Evolutionary conservation across 768 basidiomycete genomes (phyloP).

Genomic region (Crepidotus variabilis): DNA sequence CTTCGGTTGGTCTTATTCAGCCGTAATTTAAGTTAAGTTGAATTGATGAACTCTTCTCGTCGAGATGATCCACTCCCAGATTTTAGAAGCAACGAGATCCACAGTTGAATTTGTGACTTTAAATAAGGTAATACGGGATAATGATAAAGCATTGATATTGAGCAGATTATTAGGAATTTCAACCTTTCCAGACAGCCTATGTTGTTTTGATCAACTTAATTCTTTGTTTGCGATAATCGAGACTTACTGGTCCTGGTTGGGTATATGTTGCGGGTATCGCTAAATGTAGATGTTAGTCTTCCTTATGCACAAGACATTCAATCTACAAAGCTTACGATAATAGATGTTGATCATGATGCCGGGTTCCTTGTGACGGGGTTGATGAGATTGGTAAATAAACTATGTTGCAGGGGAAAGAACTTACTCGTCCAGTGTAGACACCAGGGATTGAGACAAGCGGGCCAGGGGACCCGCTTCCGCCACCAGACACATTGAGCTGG

Average conservation of each 20-base stretch:
- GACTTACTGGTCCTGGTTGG: constrained; percentile 21
- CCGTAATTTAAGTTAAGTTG: too few relatives aligned
- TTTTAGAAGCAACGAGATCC: too few relatives aligned
- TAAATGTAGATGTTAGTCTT: not conserved
- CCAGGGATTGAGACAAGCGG: constrained; percentile 17
- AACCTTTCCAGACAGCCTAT: constrained; percentile 21
- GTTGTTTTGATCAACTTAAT: not conserved
- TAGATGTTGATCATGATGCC: constrained; percentile 22
- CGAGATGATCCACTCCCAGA: too few relatives aligned
- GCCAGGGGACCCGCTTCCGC: constrained; percentile 23
- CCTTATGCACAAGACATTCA: not conserved
- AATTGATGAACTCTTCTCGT: too few relatives aligned
- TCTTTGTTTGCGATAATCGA: not conserved
- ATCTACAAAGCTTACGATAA: constrained; percentile 12
- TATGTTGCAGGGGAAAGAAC: not conserved
- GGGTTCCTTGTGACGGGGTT: constrained; percentile 12
- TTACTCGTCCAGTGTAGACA: constrained; percentile 14
- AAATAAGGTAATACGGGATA: too few relatives aligned
- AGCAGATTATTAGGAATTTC: not conserved
- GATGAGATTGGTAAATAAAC: not conserved
- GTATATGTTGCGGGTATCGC: constrained; percentile 18
- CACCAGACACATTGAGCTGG: constrained; percentile 37
- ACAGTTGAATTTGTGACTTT: too few relatives aligned
- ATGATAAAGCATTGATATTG: too few relatives aligned
- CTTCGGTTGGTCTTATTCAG: too few relatives aligned